Conservation (phyloP, 306 rosid genomes). For the Lathyrus tuberosus region DNA sequence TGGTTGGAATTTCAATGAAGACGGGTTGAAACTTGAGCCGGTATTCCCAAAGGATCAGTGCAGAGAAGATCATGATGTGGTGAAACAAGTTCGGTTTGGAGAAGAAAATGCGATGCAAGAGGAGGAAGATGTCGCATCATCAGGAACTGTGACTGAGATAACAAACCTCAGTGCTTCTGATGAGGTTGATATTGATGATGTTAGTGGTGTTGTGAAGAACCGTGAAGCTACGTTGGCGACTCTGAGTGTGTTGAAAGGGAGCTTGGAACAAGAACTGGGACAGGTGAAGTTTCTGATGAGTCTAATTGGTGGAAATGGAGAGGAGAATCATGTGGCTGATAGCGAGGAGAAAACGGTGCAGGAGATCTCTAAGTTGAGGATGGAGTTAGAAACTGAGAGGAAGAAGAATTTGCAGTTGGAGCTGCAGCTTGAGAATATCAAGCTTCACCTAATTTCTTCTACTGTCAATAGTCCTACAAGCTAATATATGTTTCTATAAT, state of each 20-base stretch:
- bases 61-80: neutral
- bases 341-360: slow-evolving; percentile 11
- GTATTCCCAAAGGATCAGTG: slow-evolving; percentile 47
- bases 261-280: slow-evolving; percentile 45
- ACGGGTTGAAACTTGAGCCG: slow-evolving; percentile 56
- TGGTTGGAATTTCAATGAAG: slow-evolving; percentile 77
- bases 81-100: slow-evolving; percentile 43
- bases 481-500: neutral
- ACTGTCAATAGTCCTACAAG: neutral
- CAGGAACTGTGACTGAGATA: slow-evolving; percentile 1
- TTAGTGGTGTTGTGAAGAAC: slow-evolving; percentile 1
- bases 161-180: neutral
- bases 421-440: slow-evolving; percentile 37
- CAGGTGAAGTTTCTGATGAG: slow-evolving; percentile 42
- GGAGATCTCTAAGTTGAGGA: slow-evolving; percentile 40
- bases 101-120: slow-evolving; percentile 38
- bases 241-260: slow-evolving; percentile 44
- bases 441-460: slow-evolving; percentile 33
- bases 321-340: slow-evolving; percentile 34
- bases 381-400: slow-evolving; percentile 42
- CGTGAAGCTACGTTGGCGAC: slow-evolving; percentile 36
- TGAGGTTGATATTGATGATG: neutral
- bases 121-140: neutral
- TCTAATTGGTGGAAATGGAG: slow-evolving; percentile 38
- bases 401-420: slow-evolving; percentile 39